Evolutionary conservation across 805 yeast genomes (phyloP).

Genomic region (Isabelozyma pseudorhagii): DNA sequence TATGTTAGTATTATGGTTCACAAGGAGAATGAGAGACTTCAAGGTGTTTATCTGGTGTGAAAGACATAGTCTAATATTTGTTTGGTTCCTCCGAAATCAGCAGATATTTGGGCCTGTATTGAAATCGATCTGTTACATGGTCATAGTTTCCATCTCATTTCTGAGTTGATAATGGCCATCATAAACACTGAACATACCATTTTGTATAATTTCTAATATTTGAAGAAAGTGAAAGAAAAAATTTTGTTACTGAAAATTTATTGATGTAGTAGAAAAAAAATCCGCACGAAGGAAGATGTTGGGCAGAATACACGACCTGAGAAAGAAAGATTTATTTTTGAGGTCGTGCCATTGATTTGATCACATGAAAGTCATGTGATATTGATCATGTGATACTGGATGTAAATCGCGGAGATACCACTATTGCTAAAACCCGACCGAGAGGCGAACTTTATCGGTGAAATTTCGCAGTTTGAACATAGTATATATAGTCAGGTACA

Average conservation of each 20-base stretch:
- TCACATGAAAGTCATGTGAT: neutral
- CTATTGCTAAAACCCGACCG: neutral
- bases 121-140: neutral
- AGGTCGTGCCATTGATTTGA: neutral
- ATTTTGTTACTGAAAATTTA: slow-evolving; percentile 3
- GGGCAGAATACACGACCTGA: neutral
- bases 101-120: neutral
- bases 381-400: neutral
- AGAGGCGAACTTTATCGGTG: neutral
- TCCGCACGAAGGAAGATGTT: neutral
- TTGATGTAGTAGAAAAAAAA: neutral
- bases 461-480: too few species aligned
- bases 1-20: slow-evolving; percentile 5
- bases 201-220: neutral
- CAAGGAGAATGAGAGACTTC: neutral
- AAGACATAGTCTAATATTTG: neutral
- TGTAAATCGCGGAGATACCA: neutral
- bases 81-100: neutral
- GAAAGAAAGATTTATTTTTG: neutral
- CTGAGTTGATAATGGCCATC: neutral
- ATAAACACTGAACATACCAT: slow-evolving; percentile 2
- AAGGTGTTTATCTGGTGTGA: neutral
- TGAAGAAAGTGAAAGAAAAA: slow-evolving; percentile 3
- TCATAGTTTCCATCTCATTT: neutral
- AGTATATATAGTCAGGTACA: neutral